These are phyloP conservation scores for Cupressus sempervirens DNA, from an alignment of 75 land plant genomes.

Conservation along the genomic window DNA sequence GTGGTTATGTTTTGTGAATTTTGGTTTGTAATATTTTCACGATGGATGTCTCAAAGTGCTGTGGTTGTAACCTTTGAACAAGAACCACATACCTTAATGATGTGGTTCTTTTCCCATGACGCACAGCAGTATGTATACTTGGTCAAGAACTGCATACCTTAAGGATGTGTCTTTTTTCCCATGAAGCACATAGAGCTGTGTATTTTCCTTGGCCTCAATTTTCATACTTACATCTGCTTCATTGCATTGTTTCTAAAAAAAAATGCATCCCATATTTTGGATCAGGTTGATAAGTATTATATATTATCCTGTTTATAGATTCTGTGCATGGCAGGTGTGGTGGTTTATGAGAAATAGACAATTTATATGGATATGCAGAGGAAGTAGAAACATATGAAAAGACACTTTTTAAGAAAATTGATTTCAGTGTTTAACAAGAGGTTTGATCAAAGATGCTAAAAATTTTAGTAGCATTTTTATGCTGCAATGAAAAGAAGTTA, in stretches of 20 bases:
- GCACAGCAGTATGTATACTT: too few relatives aligned
- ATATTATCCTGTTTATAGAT: not conserved
- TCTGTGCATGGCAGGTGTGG: not conserved
- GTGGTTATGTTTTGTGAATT: not conserved
- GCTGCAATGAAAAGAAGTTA: not conserved
- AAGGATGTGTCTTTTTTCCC: too few relatives aligned
- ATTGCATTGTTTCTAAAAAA: not conserved
- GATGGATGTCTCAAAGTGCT: not conserved
- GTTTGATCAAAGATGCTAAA: not conserved
- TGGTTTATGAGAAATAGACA: too few relatives aligned
- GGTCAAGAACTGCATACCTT: not conserved
- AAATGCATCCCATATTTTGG: not conserved
- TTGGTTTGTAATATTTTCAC: too few relatives aligned
- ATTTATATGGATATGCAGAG: not conserved
- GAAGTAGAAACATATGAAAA: not conserved
- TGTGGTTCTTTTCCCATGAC: too few relatives aligned
- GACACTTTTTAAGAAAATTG: not conserved
- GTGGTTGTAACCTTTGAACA: not conserved
- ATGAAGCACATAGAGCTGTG: not conserved
- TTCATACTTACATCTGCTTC: not conserved
- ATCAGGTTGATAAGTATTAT: not conserved
- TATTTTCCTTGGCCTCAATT: not conserved
- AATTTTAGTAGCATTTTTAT: not conserved
- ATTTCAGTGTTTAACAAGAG: not conserved
- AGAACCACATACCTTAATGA: too few relatives aligned